phyloP scores from a whole-genome alignment of 2,329 filamentous ascomycete genomes.

The Pseudogymnoascus verrucosus region DNA sequence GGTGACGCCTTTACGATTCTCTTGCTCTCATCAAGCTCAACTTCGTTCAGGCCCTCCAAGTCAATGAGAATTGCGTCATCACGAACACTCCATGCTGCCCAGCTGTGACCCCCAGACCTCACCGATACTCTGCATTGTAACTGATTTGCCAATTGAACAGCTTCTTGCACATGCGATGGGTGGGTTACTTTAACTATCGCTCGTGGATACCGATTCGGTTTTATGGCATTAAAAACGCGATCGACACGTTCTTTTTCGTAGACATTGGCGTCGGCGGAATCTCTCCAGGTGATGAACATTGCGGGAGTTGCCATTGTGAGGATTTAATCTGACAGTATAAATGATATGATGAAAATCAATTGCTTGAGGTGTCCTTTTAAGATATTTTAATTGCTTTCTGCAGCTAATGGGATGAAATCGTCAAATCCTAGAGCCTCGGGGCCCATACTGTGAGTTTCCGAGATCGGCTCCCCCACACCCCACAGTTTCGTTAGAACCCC shows the following conservation, averaged over 20 bases:
- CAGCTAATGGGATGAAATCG: background rate
- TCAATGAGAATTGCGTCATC: slow-evolving; percentile 38
- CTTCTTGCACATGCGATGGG: slow-evolving; percentile 29
- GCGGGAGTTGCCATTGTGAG: background rate
- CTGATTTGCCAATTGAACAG: slow-evolving; percentile 32
- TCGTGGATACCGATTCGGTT: slow-evolving; percentile 32
- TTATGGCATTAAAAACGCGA: slow-evolving; percentile 39
- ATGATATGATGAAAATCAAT: background rate
- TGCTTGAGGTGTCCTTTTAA: background rate
- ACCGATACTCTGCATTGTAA: slow-evolving; percentile 34
- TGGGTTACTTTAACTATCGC: slow-evolving; percentile 34
- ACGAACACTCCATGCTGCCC: slow-evolving; percentile 42
- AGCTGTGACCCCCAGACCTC: slow-evolving; percentile 41
- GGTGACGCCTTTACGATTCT: slow-evolving; percentile 36
- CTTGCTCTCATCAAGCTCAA: slow-evolving; percentile 34
- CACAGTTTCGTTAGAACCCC: background rate
- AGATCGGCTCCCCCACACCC: background rate
- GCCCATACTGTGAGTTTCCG: background rate
- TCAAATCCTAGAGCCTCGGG: background rate
- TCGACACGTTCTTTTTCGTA: slow-evolving; percentile 33
- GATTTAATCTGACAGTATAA: background rate
- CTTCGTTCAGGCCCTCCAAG: slow-evolving; percentile 29
- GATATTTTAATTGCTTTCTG: background rate
- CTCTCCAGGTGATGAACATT: slow-evolving; percentile 11
- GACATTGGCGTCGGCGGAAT: background rate